Base-by-base conservation (phyloP, 345 rosid genomes). In the Hibiscus tridactylites region DNA sequence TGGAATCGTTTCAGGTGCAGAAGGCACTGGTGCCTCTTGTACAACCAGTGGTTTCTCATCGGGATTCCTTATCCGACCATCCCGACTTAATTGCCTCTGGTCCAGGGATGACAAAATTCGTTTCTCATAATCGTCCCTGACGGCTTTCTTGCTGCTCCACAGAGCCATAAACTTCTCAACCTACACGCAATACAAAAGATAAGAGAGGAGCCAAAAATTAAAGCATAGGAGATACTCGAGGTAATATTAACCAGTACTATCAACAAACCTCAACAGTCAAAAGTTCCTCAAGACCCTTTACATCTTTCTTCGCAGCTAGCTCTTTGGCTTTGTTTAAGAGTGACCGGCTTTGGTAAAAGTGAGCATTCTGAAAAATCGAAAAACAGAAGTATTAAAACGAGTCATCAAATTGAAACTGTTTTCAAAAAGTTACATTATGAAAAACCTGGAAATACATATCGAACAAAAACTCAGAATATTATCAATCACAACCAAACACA, bases 61-160 rank as follows among this genome's bases (percentile, higher is more conserved):
- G 16, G 83, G 83, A 76, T 79, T 79, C 81, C 86, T 85, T 1
- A 85, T 83, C 61, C 90, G 84, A 61, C 88, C 97, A 80, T 95
- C 99, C 61, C 76, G 80, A 77, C 88, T 86, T 84, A 88, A 24
- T 74, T 83, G 87, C 57, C 85, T 86, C 50, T 61, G 77, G 77
- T 90, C 89, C 68, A 87, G 76, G 17, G 96, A 94, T 59, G 77
- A 71, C 77, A 84, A 69, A 53, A 88, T 71, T 77, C 97, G 79
- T 77, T 87, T 88, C 83, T 85, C 82, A 16, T 91, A 94, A 77
- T 91, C 97, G 31, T 92, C 96, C 84, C 98, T 85, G 75, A 89
- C 84, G 54, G 82, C 81, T 81, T 90, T 90, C 80, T 81, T 79
- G 39, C 73, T 78, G 68, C 78, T 77, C 99, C 99, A 95, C 62